Conservation (phyloP, 192 early-diverging fungal species). For the Coemansia sp. region DNA sequence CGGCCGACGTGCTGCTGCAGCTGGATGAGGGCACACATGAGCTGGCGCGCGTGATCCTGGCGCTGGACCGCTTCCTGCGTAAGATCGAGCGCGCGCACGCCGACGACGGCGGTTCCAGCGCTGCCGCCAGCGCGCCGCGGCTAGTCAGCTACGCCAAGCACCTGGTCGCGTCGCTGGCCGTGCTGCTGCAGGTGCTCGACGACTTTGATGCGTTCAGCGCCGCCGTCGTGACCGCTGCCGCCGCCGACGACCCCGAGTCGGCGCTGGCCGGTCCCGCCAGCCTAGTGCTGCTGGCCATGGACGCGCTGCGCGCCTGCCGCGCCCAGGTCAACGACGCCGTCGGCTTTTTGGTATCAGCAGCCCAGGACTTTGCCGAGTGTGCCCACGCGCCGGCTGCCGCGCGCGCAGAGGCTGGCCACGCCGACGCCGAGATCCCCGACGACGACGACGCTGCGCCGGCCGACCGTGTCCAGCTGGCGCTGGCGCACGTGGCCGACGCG, state of each 20-base stretch:
- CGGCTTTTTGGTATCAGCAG: conserved; percentile 43
- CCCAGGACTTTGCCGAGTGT: conserved; percentile 51
- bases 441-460: conserved; percentile 12
- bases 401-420: conserved; percentile 22
- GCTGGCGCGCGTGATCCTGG: conserved; percentile 52
- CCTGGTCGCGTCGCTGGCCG: conserved; percentile 45
- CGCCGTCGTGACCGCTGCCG: conserved; percentile 32
- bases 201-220: conserved; percentile 49
- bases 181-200: conserved; percentile 52
- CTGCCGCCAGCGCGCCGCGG: conserved; percentile 13
- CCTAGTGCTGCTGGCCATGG: conserved; percentile 26
- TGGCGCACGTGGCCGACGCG: conserved; percentile 28
- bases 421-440: conserved; percentile 33
- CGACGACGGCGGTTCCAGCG: conserved; percentile 6
- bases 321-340: conserved; percentile 41
- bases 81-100: conserved; percentile 40
- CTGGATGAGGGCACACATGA: conserved; percentile 53
- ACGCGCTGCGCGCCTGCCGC: conserved; percentile 31
- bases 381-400: conserved; percentile 16
- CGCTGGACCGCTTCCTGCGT: conserved; percentile 50
- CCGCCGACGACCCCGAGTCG: conserved; percentile 27
- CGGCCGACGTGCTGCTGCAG: conserved; percentile 48
- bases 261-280: conserved; percentile 32
- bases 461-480: conserved; percentile 23
- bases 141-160: conserved; percentile 53